Conservation (phyloP, 768 basidiomycete genomes). For the Crassisporium funariophilum region DNA sequence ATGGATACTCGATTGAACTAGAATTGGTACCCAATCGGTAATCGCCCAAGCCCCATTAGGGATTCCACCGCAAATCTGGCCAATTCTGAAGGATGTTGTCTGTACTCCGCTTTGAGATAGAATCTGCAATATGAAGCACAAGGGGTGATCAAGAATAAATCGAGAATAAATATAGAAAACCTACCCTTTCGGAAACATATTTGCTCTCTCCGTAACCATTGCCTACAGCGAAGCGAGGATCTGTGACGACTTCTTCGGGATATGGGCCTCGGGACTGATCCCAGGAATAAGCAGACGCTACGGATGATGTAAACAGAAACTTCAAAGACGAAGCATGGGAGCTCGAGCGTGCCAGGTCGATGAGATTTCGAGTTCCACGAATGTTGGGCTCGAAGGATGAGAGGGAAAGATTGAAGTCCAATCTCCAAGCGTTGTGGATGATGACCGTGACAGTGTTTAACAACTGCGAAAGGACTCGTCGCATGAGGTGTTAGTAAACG, state of each 20-base stretch:
- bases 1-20: slow-evolving; percentile 36
- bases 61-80: slow-evolving; percentile 37
- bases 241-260: slow-evolving; percentile 34
- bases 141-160: neutral
- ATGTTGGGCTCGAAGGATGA: slow-evolving; percentile 47
- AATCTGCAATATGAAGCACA: slow-evolving; percentile 19
- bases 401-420: slow-evolving; percentile 48
- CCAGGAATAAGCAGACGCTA: slow-evolving; percentile 32
- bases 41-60: slow-evolving; percentile 40
- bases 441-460: slow-evolving; percentile 33
- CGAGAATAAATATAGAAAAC: slow-evolving; percentile 7
- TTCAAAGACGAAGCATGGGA: slow-evolving; percentile 25
- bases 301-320: slow-evolving; percentile 42
- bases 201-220: slow-evolving; percentile 35
- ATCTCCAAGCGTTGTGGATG: slow-evolving; percentile 49
- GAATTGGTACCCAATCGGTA: slow-evolving; percentile 41
- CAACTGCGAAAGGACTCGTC: slow-evolving; percentile 20
- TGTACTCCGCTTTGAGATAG: slow-evolving; percentile 31
- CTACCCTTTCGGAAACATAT: slow-evolving; percentile 35
- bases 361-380: slow-evolving; percentile 39
- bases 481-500: neutral
- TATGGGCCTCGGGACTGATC: slow-evolving; percentile 26
- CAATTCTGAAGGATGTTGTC: slow-evolving; percentile 33
- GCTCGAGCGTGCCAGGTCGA: slow-evolving; percentile 40
- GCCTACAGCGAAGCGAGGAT: slow-evolving; percentile 28